A percentile compares a stretch with the other conserved stretches of the same genome.
Conservation (phyloP, 352 stramenopile genomes). For the Phytophthora pluvialis region DNA sequence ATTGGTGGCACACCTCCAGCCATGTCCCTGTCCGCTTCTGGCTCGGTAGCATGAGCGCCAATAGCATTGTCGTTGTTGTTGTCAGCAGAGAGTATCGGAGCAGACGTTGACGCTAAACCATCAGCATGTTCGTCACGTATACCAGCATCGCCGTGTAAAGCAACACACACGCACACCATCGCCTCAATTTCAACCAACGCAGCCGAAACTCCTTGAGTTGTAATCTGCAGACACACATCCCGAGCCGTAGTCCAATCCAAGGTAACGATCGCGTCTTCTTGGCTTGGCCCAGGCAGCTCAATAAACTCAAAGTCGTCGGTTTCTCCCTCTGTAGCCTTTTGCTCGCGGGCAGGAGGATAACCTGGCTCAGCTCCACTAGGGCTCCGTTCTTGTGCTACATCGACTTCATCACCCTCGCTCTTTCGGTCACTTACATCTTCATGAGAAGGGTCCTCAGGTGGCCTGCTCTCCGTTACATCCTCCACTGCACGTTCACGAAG, state of each 20-base stretch:
- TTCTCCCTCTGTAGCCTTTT: conserved; percentile 4
- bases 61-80: conserved; percentile 19
- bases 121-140: background rate
- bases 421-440: conserved; percentile 7
- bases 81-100: background rate
- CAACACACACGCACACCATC: conserved; percentile 10
- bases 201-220: conserved; percentile 24
- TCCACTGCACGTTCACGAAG: background rate
- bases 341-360: conserved; percentile 1
- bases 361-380: background rate
- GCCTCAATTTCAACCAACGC: conserved; percentile 27
- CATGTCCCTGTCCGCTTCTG: background rate
- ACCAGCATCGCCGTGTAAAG: conserved; percentile 1
- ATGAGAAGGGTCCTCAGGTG: background rate
- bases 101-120: background rate
- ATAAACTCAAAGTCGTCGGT: conserved; percentile 20
- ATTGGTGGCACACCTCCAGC: background rate
- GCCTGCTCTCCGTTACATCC: background rate
- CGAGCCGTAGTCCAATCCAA: conserved; percentile 20
- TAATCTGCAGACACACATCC: conserved; percentile 12
- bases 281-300: conserved; percentile 6
- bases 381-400: background rate
- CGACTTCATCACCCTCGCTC: conserved; percentile 15
- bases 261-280: background rate
- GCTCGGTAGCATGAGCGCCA: background rate